Percentiles rank a stretch among this genome's conserved stretches.
phyloP scores from a whole-genome alignment of 1,284 basidiomycete genomes.

The Bjerkandera adusta region DNA sequence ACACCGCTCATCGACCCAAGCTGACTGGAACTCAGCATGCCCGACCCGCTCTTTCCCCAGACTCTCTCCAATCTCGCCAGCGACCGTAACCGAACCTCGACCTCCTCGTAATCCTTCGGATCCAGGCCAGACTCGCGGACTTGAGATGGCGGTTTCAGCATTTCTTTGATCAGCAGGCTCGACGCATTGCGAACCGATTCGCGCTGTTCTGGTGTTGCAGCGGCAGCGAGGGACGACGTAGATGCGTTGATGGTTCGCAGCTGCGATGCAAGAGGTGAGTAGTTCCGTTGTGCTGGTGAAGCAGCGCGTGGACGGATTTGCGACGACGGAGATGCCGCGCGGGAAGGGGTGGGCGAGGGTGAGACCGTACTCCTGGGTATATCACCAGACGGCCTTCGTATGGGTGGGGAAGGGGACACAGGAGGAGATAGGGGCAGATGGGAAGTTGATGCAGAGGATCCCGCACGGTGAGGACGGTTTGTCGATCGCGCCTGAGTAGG shows the following conservation, averaged over 20 bases:
- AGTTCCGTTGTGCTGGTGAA: constrained; percentile 41
- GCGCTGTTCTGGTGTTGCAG: constrained; percentile 51
- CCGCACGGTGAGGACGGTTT: constrained; percentile 31
- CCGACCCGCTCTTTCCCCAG: constrained; percentile 58
- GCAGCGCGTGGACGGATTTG: constrained; percentile 31
- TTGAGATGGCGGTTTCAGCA: constrained; percentile 55
- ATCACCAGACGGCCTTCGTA: constrained; percentile 17
- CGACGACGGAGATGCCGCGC: constrained; percentile 27
- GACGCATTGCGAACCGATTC: constrained; percentile 62
- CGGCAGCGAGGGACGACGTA: constrained; percentile 42
- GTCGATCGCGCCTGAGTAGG: constrained; percentile 37
- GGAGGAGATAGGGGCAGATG: constrained; percentile 35
- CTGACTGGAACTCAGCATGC: constrained; percentile 43
- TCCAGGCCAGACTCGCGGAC: constrained; percentile 46
- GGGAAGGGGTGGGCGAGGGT: constrained; percentile 22
- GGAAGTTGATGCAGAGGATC: constrained; percentile 36
- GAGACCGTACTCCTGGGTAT: constrained; percentile 18
- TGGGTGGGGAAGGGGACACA: constrained; percentile 26
- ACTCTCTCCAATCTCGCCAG: constrained; percentile 68
- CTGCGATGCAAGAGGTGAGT: constrained; percentile 44
- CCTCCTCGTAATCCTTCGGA: constrained; percentile 64
- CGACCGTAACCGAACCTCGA: constrained; percentile 61
- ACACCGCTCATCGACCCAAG: constrained; percentile 29
- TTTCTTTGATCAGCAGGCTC: constrained; percentile 60
- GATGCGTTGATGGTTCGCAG: constrained; percentile 46